These are phyloP conservation scores for Stylosanthes scabra DNA, from an alignment of 331 rosid species.

Conservation along the genomic window DNA sequence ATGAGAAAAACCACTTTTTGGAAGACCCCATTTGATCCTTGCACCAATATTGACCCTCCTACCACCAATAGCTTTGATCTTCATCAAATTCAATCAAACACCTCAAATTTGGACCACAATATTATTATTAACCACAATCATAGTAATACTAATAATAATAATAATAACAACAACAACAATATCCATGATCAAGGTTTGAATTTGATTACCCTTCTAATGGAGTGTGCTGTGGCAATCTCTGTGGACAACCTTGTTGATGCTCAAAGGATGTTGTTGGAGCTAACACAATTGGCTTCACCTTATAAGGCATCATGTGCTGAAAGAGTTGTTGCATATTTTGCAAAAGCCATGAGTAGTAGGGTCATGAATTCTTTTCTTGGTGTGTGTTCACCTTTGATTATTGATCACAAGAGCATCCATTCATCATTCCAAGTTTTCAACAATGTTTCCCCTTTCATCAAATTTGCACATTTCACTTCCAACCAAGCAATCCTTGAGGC, in stretches of 20 bases:
- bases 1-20: constrained; percentile 19
- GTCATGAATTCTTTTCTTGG: constrained; percentile 83
- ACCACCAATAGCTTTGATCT: constrained; percentile 15
- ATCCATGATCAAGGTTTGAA: constrained; percentile 51
- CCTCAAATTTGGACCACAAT: constrained; percentile 31
- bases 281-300: constrained; percentile 77
- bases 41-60: constrained; percentile 33
- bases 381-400: constrained; percentile 59
- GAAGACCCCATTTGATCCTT: constrained; percentile 35
- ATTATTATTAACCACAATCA: not conserved
- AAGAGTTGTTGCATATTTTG: constrained; percentile 79
- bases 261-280: constrained; percentile 68
- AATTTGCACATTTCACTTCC: constrained; percentile 88
- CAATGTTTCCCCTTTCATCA: constrained; percentile 80
- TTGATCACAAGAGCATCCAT: constrained; percentile 61
- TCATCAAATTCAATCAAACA: constrained; percentile 40
- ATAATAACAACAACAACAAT: not conserved
- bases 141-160: not conserved
- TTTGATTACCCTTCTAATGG: constrained; percentile 72
- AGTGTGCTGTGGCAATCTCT: constrained; percentile 87
- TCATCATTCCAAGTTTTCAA: constrained; percentile 73
- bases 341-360: constrained; percentile 77
- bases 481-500: constrained; percentile 91
- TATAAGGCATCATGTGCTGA: constrained; percentile 79
- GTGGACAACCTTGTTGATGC: constrained; percentile 78